Evolutionary conservation across 257 asterid genomes (phyloP), one percentile per base, ranked within the genome.

Genomic region (Solanum ossicruentum): DNA sequence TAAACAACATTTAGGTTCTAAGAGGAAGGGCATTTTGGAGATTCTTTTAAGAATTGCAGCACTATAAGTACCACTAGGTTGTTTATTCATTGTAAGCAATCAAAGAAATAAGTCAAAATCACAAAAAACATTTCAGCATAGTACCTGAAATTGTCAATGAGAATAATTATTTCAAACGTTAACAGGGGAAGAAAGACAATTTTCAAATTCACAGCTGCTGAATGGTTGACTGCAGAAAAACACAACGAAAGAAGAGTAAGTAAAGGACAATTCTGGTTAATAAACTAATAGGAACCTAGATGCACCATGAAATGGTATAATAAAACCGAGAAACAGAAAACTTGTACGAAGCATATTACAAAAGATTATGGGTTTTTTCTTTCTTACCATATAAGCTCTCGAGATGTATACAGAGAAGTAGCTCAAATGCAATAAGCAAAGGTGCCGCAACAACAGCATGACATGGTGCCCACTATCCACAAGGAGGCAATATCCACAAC

Each of bases 391-490:
- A 73, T 83, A 85, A 66, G 89, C 98, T 92, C 93, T 97, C 95
- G 16, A 97, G 99, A 91, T 95, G 91, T 88, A 95, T 92, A 89
- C 99, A 97, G 83, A 97, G 98, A 87, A 97, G 99, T 90, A 97
- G 93, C 88, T 97, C 99, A 85, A 97, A 97, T 61, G 99, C 96
- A 84, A 95, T 89, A 81, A 97, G 95, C 95, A 97, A 89, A 12
- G 99, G 99, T 86, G 87, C 91, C 58, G 97, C 99, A 91, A 93
- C 99, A 88, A 95, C 96, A 54, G 98, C 90, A 92, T 97, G 99
- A 88, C 99, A 97, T 28, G 99, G 99, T 86, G 99, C 99, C 99
- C 99, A 97, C 99, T 97, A 80, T 55, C 85, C 91, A 92, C 73
- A 81, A 87, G 70, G 84, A 32, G n/a, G 18, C 45, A 80, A 86